phyloP scores from a whole-genome alignment of 352 stramenopile species.

The Pythium rhizo-oryzae region DNA sequence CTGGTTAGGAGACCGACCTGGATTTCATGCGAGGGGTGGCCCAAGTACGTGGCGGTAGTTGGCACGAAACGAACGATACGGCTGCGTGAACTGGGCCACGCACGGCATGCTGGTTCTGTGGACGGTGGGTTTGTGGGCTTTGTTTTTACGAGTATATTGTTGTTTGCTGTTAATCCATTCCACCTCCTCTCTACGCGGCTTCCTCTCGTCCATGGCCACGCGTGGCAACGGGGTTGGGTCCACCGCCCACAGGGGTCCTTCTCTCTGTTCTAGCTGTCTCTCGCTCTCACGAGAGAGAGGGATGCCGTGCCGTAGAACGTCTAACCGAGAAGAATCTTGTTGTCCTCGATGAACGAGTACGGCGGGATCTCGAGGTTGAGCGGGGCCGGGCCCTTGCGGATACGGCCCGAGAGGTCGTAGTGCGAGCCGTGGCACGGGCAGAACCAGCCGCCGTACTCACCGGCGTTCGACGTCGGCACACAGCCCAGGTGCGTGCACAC shows the following conservation, averaged over 20 bases:
- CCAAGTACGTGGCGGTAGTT: no score
- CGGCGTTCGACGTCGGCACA: conserved; percentile 96
- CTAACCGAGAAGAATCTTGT: conserved; percentile 88
- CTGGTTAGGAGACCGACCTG: no score
- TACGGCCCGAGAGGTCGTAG: conserved; percentile 98
- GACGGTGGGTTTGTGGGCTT: not conserved
- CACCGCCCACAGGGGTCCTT: conserved; percentile 8
- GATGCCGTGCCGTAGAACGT: not conserved
- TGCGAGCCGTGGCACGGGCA: conserved; percentile 99
- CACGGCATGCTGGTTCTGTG: no score
- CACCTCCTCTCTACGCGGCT: conserved; percentile 15
- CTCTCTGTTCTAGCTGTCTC: not conserved
- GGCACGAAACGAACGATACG: no score
- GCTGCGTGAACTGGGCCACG: no score
- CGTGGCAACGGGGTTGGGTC: not conserved
- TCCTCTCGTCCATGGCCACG: not conserved
- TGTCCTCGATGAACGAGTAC: conserved; percentile 98
- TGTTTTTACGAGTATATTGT: conserved; percentile 29
- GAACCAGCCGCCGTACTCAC: conserved; percentile 99
- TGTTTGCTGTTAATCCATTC: conserved; percentile 25
- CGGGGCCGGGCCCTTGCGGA: conserved; percentile 99
- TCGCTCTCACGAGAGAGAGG: not conserved
- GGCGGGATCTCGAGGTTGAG: conserved; percentile 99
- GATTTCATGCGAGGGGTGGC: no score
- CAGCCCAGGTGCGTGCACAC: conserved; percentile 99